A percentile compares a stretch with the other conserved stretches of the same genome.
Evolutionary conservation across 768 basidiomycete species (phyloP).

Genomic region (Tephrocybe rancida): DNA sequence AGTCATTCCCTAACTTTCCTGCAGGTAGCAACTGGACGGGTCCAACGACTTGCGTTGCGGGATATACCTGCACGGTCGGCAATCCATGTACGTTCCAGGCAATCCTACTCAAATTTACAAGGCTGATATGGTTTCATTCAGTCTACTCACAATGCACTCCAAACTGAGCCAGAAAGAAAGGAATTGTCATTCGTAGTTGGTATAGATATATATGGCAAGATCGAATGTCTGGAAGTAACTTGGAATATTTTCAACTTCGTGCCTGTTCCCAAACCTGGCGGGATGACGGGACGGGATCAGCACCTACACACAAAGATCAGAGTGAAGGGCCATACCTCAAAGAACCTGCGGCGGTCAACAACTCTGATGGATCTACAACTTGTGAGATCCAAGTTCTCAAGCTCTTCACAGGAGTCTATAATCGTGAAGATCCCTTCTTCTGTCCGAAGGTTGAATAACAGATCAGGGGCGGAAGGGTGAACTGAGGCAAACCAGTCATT

Average conservation of each 20-base stretch:
- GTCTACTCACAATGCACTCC: constrained; percentile 51
- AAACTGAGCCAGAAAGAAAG: constrained; percentile 19
- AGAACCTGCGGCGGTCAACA: constrained; percentile 63
- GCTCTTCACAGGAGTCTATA: constrained; percentile 54
- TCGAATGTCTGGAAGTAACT: background rate
- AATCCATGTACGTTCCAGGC: constrained; percentile 40
- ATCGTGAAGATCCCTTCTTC: constrained; percentile 57
- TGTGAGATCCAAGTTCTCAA: constrained; percentile 62
- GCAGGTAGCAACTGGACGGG: constrained; percentile 41
- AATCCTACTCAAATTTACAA: background rate
- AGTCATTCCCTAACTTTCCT: background rate
- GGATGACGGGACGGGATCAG: no score
- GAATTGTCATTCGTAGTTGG: no score
- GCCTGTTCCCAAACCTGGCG: constrained; percentile 35
- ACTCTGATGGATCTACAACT: constrained; percentile 67
- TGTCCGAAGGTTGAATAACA: constrained; percentile 21
- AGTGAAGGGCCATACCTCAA: constrained; percentile 46
- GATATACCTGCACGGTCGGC: constrained; percentile 35
- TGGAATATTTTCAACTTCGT: background rate
- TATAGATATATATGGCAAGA: no score
- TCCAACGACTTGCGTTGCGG: constrained; percentile 39
- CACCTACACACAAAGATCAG: no score
- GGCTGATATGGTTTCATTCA: constrained; percentile 14
- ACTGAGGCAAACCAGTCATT: constrained; percentile 51
- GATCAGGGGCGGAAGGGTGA: background rate